Evolutionary conservation across 140 eudicot genomes (phyloP), one percentile per base, ranked within the genome.

Genomic region (Cichorium intybus): DNA sequence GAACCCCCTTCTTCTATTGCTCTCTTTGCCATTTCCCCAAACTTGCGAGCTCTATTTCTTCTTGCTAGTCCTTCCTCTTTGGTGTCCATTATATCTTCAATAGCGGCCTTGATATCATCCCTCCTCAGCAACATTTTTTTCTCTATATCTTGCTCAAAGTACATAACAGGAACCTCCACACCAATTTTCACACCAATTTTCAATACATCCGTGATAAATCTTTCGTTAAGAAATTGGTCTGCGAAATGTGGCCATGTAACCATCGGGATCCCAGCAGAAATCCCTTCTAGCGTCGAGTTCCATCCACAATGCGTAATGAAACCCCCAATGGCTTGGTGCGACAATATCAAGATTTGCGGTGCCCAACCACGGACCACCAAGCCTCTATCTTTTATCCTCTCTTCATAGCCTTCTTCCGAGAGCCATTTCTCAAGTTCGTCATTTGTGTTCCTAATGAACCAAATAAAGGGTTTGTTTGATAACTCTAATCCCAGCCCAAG

Each of bases 271-370:
- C 84, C 87, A 0, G 80, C 68, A 11, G 57, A 58, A 21, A 84
- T 54, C 41, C 76, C 87, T 75, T 84, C 92, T 0, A 84, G 58
- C 20, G 81, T 84, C 29, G 84, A 84, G 64, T 84, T 84, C 91
- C 91, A 84, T 20, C 91, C 91, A 16, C 85, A 84, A 10, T 84
- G 91, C 7, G 91, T 84, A 35, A 84, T 2, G 9, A 80, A 84
- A 7, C 80, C 88, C 1, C 83, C 83, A 4, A 81, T 37, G 0
- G 77, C 71, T 18, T 34, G 26, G 46, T 81, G 82, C 3, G 86
- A 79, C 53, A 82, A 24, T 21, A 82, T 82, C 53, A 82, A 63
- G 4, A 82, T 61, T 52, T 82, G 88, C 7, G 86, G 94, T 0
- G 78, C 88, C 94, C 94, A 85, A 1, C 86, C 84, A 0, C 45